Evolutionary conservation across 2,329 filamentous ascomycete species (phyloP).

Genomic region (Aureobasidium pullulans): DNA sequence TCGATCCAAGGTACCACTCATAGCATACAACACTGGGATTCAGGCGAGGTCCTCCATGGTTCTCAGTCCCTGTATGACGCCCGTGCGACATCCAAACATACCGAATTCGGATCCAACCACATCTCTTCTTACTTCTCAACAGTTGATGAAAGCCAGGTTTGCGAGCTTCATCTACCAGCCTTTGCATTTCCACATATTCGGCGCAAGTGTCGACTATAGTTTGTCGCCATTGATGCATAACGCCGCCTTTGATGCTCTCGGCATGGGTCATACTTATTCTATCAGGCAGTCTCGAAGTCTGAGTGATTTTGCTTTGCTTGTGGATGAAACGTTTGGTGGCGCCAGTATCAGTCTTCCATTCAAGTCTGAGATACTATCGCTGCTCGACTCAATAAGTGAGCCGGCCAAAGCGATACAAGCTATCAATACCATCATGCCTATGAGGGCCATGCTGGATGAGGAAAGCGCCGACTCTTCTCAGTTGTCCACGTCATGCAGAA

Average conservation of each 20-base stretch:
- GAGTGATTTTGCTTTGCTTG: slow-evolving; percentile 56
- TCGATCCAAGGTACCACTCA: slow-evolving; percentile 20
- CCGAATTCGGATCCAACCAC: slow-evolving; percentile 8
- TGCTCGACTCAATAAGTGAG: slow-evolving; percentile 59
- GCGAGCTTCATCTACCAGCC: slow-evolving; percentile 59
- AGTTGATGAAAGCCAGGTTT: slow-evolving; percentile 60
- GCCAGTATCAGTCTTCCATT: slow-evolving; percentile 66
- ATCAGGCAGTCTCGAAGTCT: slow-evolving; percentile 57
- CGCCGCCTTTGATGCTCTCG: slow-evolving; percentile 57
- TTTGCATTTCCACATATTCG: slow-evolving; percentile 67
- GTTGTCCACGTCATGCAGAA: slow-evolving; percentile 32
- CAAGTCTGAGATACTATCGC: slow-evolving; percentile 62
- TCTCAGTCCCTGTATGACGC: slow-evolving; percentile 58
- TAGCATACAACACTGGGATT: slow-evolving; percentile 49
- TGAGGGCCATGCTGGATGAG: slow-evolving; percentile 52
- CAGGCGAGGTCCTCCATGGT: slow-evolving; percentile 57
- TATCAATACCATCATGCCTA: slow-evolving; percentile 67
- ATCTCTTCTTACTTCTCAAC: slow-evolving; percentile 51
- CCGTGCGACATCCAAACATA: slow-evolving; percentile 32
- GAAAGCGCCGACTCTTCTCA: slow-evolving; percentile 43
- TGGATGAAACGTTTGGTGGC: slow-evolving; percentile 62
- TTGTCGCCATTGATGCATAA: slow-evolving; percentile 74
- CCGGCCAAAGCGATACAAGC: slow-evolving; percentile 70
- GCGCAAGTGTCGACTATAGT: slow-evolving; percentile 64
- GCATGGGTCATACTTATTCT: slow-evolving; percentile 62